Evolutionary conservation across 2,329 filamentous ascomycete species (phyloP), one percentile per base, ranked within the genome.

Genomic region (Pseudogymnoascus pannorum): DNA sequence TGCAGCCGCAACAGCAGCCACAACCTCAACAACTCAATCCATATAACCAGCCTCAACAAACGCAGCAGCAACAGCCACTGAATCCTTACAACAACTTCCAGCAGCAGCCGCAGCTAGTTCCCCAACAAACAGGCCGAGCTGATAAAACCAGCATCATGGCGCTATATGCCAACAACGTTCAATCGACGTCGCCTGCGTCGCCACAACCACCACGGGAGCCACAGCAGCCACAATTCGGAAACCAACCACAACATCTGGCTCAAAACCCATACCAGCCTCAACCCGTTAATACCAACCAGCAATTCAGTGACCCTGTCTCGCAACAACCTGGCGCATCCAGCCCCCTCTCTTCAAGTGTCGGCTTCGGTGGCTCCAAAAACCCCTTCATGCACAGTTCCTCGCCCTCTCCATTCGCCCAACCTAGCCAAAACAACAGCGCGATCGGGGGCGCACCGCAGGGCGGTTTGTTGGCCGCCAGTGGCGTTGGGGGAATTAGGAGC

Each of bases 61-160:
- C 70, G 57, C 69, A 64, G 54, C 69, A 70, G 31, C 74, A 70
- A 29, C 74, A 76, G 42, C 71, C 68, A 20, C 68, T 65, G 44
- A 58, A 58, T 70, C 69, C 51, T 70, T 68, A 60, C 70, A 70
- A 62, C 68, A 67, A 40, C 58, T 38, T n/a, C 36, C 66, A 68
- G 31, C 68, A 67, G 60, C 67, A 65, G 0, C 71, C 72, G 59
- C 74, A 73, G 51, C 66, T 72, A 18, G 68, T 81, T 33, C 70
- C 76, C 4, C 74, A 76, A 42, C 75, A 77, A 58, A 76, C 78
- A 14, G 76, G 77, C 42, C 77, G 81, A 31, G 80, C 86, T 29
- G 85, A 91, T 68, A 92, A 89, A 65, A 84, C 83, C 2, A 87
- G 87, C 4, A 93, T 94, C 63, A 78, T 93, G 72, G 87, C 89